A percentile compares a stretch with the other conserved stretches of the same genome.
These are phyloP conservation scores for Flaveria brownii DNA, from an alignment of 129 eudicot species.

Conservation along the genomic window DNA sequence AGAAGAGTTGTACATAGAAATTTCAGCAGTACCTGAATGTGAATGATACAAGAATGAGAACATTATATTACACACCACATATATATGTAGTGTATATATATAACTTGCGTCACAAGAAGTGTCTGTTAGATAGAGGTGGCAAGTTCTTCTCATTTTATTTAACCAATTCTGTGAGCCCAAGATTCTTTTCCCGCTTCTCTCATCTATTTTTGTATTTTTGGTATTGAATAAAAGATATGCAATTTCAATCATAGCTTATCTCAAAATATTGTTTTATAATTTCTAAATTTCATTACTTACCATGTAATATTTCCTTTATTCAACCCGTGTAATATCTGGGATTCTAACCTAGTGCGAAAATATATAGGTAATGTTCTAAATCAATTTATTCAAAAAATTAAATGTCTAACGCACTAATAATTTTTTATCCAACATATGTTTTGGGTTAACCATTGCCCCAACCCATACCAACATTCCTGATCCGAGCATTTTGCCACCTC, in stretches of 20 bases:
- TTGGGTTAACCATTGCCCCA: background rate
- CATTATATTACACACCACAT: too few species aligned
- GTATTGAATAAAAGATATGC: too few species aligned
- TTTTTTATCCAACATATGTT: background rate
- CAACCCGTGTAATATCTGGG: too few species aligned
- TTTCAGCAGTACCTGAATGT: constrained; percentile 68
- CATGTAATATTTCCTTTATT: too few species aligned
- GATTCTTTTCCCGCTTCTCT: too few species aligned
- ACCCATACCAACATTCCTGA: background rate
- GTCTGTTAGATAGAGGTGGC: background rate
- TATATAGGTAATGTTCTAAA: background rate
- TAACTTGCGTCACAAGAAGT: background rate
- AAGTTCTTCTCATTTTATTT: constrained; percentile 9
- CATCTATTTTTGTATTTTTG: too few species aligned
- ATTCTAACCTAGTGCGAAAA: too few species aligned
- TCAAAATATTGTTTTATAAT: too few species aligned
- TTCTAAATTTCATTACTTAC: too few species aligned
- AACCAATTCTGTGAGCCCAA: too few species aligned
- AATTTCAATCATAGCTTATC: too few species aligned
- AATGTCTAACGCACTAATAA: background rate
- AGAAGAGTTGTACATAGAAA: constrained; percentile 67
- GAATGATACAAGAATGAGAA: constrained; percentile 13
- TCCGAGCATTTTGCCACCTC: background rate
- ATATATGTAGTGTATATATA: background rate
- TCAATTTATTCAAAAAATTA: background rate